phyloP scores from a whole-genome alignment of 2,329 filamentous ascomycete species.

The Talaromyces pinophilus region DNA sequence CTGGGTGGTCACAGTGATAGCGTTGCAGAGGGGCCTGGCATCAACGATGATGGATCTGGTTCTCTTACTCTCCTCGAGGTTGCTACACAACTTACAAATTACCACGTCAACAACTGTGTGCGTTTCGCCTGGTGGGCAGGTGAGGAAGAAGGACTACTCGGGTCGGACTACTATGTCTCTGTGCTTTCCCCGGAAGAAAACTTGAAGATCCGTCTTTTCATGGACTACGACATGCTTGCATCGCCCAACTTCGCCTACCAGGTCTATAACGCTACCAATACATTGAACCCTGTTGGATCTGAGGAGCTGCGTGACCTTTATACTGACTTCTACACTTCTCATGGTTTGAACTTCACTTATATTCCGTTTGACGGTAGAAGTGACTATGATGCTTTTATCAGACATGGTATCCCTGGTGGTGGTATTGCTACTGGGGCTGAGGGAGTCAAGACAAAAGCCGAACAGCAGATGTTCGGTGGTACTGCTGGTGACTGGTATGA shows the following conservation, averaged over 20 bases:
- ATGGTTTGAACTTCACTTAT: slow-evolving; percentile 66
- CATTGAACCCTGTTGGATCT: slow-evolving; percentile 62
- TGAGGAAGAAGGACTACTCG: slow-evolving; percentile 65
- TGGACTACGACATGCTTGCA: slow-evolving; percentile 73
- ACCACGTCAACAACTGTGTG: slow-evolving; percentile 68
- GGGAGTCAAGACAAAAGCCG: slow-evolving; percentile 69
- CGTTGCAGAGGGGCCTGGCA: slow-evolving; percentile 64
- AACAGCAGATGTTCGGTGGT: slow-evolving; percentile 70
- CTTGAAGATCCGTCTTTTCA: slow-evolving; percentile 64
- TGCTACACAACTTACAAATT: slow-evolving; percentile 65
- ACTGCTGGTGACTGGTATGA: slow-evolving; percentile 61
- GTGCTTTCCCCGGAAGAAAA: slow-evolving; percentile 52
- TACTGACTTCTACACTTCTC: slow-evolving; percentile 63
- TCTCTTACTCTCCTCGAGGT: slow-evolving; percentile 62
- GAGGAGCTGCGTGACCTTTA: slow-evolving; percentile 69
- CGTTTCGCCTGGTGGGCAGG: slow-evolving; percentile 69
- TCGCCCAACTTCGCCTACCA: slow-evolving; percentile 61
- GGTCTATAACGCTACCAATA: slow-evolving; percentile 60
- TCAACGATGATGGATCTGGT: slow-evolving; percentile 77
- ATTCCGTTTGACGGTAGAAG: slow-evolving; percentile 77
- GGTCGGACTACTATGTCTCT: slow-evolving; percentile 59
- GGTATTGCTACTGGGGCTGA: slow-evolving; percentile 79
- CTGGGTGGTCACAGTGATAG: slow-evolving; percentile 64
- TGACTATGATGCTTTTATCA: slow-evolving; percentile 77
- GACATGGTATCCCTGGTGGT: slow-evolving; percentile 69